phyloP scores from a whole-genome alignment of 1,284 basidiomycete species.

The Sporisorium graminicola region DNA sequence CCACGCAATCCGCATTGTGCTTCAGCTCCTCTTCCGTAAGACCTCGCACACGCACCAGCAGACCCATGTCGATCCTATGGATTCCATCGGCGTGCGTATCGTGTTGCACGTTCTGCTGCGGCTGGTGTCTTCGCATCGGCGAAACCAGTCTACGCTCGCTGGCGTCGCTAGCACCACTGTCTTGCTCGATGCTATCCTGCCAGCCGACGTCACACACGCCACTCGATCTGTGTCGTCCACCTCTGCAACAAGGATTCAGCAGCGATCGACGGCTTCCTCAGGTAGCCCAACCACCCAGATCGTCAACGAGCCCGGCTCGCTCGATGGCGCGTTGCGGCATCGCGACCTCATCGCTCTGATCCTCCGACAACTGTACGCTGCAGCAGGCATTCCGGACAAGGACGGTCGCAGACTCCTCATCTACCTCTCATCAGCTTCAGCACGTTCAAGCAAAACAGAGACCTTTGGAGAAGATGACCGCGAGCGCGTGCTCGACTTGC shows the following conservation, averaged over 20 bases:
- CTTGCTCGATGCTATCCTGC: conserved; percentile 21
- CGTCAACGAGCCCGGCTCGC: not conserved
- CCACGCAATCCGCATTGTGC: conserved; percentile 20
- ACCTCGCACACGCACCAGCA: not conserved
- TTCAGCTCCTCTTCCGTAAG: conserved; percentile 15
- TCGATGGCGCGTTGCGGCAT: not conserved
- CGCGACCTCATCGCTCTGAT: conserved; percentile 20
- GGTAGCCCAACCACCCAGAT: not conserved
- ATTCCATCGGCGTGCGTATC: conserved; percentile 11
- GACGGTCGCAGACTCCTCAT: conserved; percentile 42
- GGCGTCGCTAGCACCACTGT: conserved; percentile 19
- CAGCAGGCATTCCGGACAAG: conserved; percentile 44
- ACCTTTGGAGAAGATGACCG: conserved; percentile 1
- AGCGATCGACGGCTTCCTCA: not conserved
- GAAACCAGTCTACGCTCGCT: conserved; percentile 28
- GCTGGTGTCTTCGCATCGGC: conserved; percentile 19
- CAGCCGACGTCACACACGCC: not conserved
- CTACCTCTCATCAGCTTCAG: conserved; percentile 13
- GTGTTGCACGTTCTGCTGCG: conserved; percentile 19
- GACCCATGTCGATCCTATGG: not conserved
- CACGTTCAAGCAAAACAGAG: not conserved
- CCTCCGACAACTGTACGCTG: conserved; percentile 23
- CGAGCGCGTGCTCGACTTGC: conserved; percentile 37
- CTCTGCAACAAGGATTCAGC: not conserved
- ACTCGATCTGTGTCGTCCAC: conserved; percentile 3